Conservation (phyloP, 2,329 filamentous ascomycete species). For the Colletotrichum cordylinicola region DNA sequence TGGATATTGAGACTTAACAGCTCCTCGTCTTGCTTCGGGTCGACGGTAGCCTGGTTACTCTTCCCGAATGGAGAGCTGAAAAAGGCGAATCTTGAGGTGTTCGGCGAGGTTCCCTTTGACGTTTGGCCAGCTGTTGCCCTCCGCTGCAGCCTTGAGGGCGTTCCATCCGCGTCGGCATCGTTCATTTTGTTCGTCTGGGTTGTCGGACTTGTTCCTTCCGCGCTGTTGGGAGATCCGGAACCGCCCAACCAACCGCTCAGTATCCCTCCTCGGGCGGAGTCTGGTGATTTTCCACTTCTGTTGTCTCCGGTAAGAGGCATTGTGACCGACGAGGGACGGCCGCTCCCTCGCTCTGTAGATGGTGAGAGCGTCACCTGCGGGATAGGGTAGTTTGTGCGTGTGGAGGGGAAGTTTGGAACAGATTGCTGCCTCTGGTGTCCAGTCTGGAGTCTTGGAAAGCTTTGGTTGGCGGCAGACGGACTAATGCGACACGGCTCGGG, state of each 20-base stretch:
- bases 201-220: constrained; percentile 21
- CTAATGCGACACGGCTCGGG: constrained; percentile 4
- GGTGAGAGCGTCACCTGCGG: constrained; percentile 20
- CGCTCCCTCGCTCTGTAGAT: constrained; percentile 30
- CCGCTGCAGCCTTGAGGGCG: constrained; percentile 32
- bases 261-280: constrained; percentile 31
- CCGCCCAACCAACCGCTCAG: constrained; percentile 37
- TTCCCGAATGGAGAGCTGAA: constrained; percentile 49
- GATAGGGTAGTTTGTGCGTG: constrained; percentile 22
- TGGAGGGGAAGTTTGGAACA: constrained; percentile 38
- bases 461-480: neutral
- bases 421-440: constrained; percentile 40
- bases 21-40: constrained; percentile 49
- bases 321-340: constrained; percentile 29
- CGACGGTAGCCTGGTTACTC: constrained; percentile 32
- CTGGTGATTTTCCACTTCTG: constrained; percentile 30
- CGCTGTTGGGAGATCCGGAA: constrained; percentile 28
- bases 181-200: constrained; percentile 16
- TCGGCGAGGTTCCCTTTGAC: constrained; percentile 36
- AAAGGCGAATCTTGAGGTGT: constrained; percentile 50
- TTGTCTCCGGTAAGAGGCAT: constrained; percentile 51
- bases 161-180: constrained; percentile 30
- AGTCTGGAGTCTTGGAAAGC: neutral
- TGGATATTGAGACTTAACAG: constrained; percentile 62
- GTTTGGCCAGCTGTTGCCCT: constrained; percentile 29